These are phyloP conservation scores for Colletotrichum filicis DNA, from an alignment of 2,329 filamentous ascomycete genomes.

Conservation along the genomic window DNA sequence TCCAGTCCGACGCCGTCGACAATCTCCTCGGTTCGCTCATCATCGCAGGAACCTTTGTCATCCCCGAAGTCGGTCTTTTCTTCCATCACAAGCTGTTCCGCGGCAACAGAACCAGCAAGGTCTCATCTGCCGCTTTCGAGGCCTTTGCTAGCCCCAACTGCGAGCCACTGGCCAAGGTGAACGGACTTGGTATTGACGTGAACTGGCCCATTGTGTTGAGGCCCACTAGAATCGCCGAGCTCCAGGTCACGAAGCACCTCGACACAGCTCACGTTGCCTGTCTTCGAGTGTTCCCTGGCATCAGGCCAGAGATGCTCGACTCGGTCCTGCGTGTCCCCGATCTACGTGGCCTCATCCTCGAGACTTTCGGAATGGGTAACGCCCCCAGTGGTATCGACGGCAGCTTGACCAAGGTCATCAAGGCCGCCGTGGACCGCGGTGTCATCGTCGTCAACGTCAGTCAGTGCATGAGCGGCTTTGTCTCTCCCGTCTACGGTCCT, in stretches of 20 bases:
- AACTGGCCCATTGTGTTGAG: slow-evolving; percentile 82
- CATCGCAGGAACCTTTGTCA: slow-evolving; percentile 90
- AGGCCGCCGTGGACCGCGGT: slow-evolving; percentile 80
- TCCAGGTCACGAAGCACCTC: slow-evolving; percentile 78
- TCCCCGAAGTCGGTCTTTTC: slow-evolving; percentile 93
- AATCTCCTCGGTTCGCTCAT: slow-evolving; percentile 90
- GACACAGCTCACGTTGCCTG: slow-evolving; percentile 92
- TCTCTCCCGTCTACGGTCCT: slow-evolving; percentile 81
- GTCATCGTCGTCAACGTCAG: slow-evolving; percentile 92
- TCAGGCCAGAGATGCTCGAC: slow-evolving; percentile 93
- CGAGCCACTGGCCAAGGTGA: slow-evolving; percentile 83
- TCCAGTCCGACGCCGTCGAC: slow-evolving; percentile 91
- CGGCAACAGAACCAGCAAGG: slow-evolving; percentile 88
- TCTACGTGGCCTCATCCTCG: slow-evolving; percentile 83
- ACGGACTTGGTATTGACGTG: slow-evolving; percentile 82
- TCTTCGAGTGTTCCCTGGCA: slow-evolving; percentile 89
- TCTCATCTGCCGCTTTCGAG: slow-evolving; percentile 86
- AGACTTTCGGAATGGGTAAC: slow-evolving; percentile 95
- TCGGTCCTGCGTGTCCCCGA: slow-evolving; percentile 82
- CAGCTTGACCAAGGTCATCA: slow-evolving; percentile 80
- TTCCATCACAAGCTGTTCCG: slow-evolving; percentile 93
- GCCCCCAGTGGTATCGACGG: slow-evolving; percentile 85
- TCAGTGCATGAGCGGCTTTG: slow-evolving; percentile 84
- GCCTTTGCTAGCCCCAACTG: slow-evolving; percentile 92
- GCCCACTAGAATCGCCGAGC: slow-evolving; percentile 78